phyloP scores from a whole-genome alignment of 495 filamentous ascomycete genomes.

The Hypoxylon trugodes region DNA sequence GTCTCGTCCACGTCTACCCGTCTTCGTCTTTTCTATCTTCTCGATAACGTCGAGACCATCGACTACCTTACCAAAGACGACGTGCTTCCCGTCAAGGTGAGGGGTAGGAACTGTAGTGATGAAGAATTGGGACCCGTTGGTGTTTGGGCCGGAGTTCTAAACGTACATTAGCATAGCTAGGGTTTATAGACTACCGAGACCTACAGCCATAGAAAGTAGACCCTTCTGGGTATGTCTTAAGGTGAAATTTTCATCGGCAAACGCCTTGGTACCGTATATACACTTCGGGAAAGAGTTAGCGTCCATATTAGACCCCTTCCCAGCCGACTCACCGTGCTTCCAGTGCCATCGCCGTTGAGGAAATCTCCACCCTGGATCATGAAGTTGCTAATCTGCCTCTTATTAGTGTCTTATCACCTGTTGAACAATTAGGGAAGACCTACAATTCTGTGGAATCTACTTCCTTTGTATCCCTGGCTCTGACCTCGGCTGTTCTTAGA shows the following conservation, averaged over 20 bases:
- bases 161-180: constrained; percentile 3
- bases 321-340: constrained; percentile 62
- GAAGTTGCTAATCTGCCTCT: constrained; percentile 85
- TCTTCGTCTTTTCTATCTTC: constrained; percentile 91
- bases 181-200: background rate
- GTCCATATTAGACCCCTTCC: background rate
- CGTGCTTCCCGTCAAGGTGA: constrained; percentile 93
- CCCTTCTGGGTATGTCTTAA: constrained; percentile 81
- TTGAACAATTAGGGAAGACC: constrained; percentile 46
- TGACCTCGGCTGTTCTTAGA: constrained; percentile 80
- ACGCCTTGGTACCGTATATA: constrained; percentile 86
- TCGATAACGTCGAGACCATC: constrained; percentile 90
- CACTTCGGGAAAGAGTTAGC: constrained; percentile 45
- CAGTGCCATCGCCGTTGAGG: constrained; percentile 90
- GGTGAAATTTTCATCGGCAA: constrained; percentile 89
- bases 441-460: constrained; percentile 94
- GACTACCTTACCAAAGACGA: constrained; percentile 91
- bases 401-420: constrained; percentile 1
- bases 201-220: constrained; percentile 90
- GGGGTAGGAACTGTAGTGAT: constrained; percentile 87
- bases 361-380: constrained; percentile 98
- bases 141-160: constrained; percentile 90
- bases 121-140: constrained; percentile 97
- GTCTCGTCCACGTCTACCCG: constrained; percentile 72
- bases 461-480: constrained; percentile 91